Conservation (phyloP, 2,329 filamentous ascomycete genomes). For the Aspergillus caelatus region DNA sequence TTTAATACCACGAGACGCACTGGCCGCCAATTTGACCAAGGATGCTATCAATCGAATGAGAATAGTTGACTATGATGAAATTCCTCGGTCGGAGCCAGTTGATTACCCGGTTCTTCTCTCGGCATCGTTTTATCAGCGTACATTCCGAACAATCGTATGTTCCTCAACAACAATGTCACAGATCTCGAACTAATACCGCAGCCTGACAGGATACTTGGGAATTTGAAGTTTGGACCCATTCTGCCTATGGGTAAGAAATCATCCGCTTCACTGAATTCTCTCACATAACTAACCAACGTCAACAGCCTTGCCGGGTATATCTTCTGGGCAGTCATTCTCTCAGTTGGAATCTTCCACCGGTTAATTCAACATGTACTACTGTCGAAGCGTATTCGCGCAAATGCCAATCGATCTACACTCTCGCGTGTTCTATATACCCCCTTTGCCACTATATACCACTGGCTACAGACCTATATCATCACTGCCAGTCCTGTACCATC, state of each 20-base stretch:
- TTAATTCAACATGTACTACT: slow-evolving; percentile 25
- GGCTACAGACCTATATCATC: slow-evolving; percentile 43
- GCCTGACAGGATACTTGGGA: slow-evolving; percentile 32
- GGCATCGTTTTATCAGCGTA: slow-evolving; percentile 28
- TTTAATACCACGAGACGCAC: slow-evolving; percentile 29
- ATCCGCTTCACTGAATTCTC: background rate
- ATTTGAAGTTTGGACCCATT: slow-evolving; percentile 38
- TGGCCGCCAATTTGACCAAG: slow-evolving; percentile 37
- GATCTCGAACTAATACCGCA: background rate
- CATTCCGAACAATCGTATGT: slow-evolving; percentile 39
- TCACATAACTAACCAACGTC: background rate
- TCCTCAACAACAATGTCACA: too few species aligned
- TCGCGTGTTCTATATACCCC: slow-evolving; percentile 8
- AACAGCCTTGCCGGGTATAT: slow-evolving; percentile 36
- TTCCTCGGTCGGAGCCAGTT: slow-evolving; percentile 23
- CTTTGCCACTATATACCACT: slow-evolving; percentile 26
- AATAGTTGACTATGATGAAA: slow-evolving; percentile 33
- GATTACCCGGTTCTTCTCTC: slow-evolving; percentile 37
- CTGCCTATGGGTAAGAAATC: slow-evolving; percentile 39
- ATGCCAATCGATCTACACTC: background rate
- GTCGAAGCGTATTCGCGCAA: slow-evolving; percentile 10
- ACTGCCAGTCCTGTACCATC: slow-evolving; percentile 48
- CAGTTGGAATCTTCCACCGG: slow-evolving; percentile 38
- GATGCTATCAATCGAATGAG: slow-evolving; percentile 37
- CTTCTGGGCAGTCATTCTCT: slow-evolving; percentile 45